Conservation (phyloP, 495 filamentous ascomycete genomes). For the Trichoderma erinaceum region DNA sequence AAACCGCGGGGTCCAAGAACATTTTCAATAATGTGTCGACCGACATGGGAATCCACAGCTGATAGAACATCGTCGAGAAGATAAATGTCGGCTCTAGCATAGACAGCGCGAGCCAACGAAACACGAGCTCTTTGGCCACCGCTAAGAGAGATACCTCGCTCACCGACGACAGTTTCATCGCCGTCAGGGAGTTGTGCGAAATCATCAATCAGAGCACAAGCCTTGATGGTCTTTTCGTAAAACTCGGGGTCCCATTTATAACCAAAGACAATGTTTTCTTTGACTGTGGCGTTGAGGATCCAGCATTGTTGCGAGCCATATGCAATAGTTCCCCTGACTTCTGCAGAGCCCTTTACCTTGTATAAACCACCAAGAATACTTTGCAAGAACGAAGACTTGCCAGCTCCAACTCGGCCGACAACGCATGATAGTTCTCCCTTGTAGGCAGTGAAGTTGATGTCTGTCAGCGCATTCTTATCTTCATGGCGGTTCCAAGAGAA, state of each 20-base stretch:
- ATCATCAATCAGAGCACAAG: slow-evolving; percentile 87
- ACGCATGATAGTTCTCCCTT: slow-evolving; percentile 92
- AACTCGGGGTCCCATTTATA: slow-evolving; percentile 92
- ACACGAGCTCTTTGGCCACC: slow-evolving; percentile 95
- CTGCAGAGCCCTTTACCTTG: slow-evolving; percentile 81
- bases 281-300: slow-evolving; percentile 97
- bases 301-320: slow-evolving; percentile 91
- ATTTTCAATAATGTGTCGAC: slow-evolving; percentile 86
- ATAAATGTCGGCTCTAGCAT: slow-evolving; percentile 95
- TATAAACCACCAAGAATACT: slow-evolving; percentile 83
- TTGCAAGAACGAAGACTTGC: slow-evolving; percentile 89
- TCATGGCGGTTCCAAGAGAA: slow-evolving; percentile 93
- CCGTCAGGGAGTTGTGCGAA: slow-evolving; percentile 91
- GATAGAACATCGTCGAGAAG: slow-evolving; percentile 90
- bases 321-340: slow-evolving; percentile 71
- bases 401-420: slow-evolving; percentile 89
- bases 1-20: slow-evolving; percentile 84
- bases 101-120: slow-evolving; percentile 92
- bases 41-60: slow-evolving; percentile 96
- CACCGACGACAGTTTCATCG: slow-evolving; percentile 93
- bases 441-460: slow-evolving; percentile 78
- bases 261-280: slow-evolving; percentile 96
- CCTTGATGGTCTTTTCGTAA: slow-evolving; percentile 89
- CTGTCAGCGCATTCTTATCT: slow-evolving; percentile 43
- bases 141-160: slow-evolving; percentile 93